Conservation (phyloP, 768 basidiomycete species). For the Cystofilobasidium bisporidii region DNA sequence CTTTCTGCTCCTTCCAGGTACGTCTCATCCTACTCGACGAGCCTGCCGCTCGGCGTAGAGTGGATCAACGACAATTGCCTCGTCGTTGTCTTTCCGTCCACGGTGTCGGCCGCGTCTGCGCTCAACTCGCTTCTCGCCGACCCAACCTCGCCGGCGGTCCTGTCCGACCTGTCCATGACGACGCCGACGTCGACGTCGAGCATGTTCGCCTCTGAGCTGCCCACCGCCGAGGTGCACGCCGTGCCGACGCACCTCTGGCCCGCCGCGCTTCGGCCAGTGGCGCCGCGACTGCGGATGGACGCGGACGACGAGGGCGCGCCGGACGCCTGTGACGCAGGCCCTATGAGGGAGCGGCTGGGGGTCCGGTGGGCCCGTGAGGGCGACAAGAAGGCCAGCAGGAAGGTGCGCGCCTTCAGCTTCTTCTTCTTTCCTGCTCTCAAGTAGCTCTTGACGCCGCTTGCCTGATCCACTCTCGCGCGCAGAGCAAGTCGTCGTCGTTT, state of each 20-base stretch:
- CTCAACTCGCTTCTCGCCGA: conserved; percentile 1
- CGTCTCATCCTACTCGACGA: not conserved
- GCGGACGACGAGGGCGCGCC: conserved; percentile 10
- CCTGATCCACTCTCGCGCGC: not conserved
- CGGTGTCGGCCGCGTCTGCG: conserved; percentile 1
- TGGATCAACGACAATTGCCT: not conserved
- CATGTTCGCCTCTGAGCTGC: not conserved
- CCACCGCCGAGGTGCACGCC: not conserved
- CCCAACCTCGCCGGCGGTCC: not conserved
- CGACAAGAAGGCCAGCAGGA: conserved; percentile 6
- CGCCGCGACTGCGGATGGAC: conserved; percentile 9
- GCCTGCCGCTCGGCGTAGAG: not conserved
- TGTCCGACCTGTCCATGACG: not conserved
- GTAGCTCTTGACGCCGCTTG: not conserved
- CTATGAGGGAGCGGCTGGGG: conserved; percentile 6
- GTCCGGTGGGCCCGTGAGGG: conserved; percentile 10
- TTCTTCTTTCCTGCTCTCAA: not conserved
- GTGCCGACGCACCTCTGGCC: conserved; percentile 23
- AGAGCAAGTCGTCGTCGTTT: not conserved
- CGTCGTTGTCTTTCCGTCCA: conserved; percentile 12
- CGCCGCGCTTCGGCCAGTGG: not conserved
- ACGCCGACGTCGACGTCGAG: not conserved
- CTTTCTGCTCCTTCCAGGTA: not conserved
- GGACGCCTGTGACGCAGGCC: not conserved
- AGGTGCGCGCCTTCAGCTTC: not conserved